These are phyloP conservation scores for Protomyces gravidus DNA, from an alignment of 1,139 yeast species.

Conservation along the genomic window DNA sequence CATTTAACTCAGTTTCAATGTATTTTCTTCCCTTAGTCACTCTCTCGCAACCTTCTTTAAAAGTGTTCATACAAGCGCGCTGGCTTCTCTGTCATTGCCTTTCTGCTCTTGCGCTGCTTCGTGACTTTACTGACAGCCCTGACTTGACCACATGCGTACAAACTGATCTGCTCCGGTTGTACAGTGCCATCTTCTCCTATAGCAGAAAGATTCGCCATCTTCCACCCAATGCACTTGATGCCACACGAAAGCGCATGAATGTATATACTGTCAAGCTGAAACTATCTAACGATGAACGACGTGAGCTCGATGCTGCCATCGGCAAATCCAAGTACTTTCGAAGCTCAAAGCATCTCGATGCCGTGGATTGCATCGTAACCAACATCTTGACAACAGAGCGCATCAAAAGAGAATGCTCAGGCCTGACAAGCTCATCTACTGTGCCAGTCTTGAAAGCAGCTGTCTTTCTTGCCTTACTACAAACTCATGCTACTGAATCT, in stretches of 20 bases:
- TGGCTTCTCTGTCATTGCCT: not conserved
- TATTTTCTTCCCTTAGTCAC: not conserved
- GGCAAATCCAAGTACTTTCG: not conserved
- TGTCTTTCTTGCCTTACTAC: not conserved
- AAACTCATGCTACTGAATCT: not conserved
- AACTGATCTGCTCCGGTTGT: too few relatives aligned
- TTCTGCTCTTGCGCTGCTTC: not conserved
- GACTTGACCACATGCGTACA: too few relatives aligned
- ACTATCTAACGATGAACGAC: not conserved
- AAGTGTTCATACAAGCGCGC: too few relatives aligned
- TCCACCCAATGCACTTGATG: too few relatives aligned
- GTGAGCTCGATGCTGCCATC: not conserved
- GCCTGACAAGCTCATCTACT: not conserved
- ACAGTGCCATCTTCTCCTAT: too few relatives aligned
- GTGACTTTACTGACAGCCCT: not conserved
- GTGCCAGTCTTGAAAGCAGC: not conserved
- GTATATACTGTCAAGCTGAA: not conserved
- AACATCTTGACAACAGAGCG: not conserved
- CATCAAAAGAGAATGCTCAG: not conserved
- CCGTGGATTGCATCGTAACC: not conserved
- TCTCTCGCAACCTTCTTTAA: too few relatives aligned
- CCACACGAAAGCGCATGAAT: not conserved
- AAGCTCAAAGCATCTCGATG: not conserved
- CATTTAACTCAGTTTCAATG: constrained; percentile 45
- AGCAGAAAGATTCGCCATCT: too few relatives aligned